Base-by-base conservation (phyloP, 75 land plant species). In the Adiantum capillusveneris region DNA sequence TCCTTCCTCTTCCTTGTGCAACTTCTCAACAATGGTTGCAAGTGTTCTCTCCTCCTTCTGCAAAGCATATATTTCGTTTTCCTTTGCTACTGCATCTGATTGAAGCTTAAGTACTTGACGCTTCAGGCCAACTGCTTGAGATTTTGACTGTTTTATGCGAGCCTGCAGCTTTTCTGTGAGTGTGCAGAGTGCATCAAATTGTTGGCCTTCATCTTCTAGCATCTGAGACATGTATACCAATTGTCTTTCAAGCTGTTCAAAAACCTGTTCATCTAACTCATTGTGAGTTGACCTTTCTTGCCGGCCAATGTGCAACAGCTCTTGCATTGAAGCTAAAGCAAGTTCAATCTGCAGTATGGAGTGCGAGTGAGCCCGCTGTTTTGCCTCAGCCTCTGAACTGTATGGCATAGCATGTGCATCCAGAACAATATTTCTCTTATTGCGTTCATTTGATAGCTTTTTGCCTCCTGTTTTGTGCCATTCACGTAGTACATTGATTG, bases 41-140 rank as follows among this genome's bases (percentile, higher is more conserved):
- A n/a, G n/a, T n/a, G n/a, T n/a, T n/a, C n/a, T n/a, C 22, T 63
- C 28, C 41, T 63, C 57, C 25, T 63, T 25, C 27, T 24, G 45
- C 26, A 41, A 46, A 25, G 45, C 20, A 56, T 25, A 28, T 2
- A 56, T 45, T 58, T 65, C 59, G 9, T 31, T 63, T 18, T 63
- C 58, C 25, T 53, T 63, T 24, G 25, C 65, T 20, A 53, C 18
- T 20, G 42, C 29, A 5, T 20, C 31, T 19, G 67, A 17, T 20
- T 41, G 60, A 26, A 65, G 44, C 50, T 46, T n/a, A 6, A 6
- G 5, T 6, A n/a, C 14, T n/a, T 46, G 5, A 3, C 14, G 22
- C 3, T 3, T 18, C 14, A 18, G 6, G 13, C 50, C 3, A 5
- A 18, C 17, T 2, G 5, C 17, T 31, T 13, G 18, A 57, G 57